Percentiles rank a stretch among this genome's conserved stretches.
Evolutionary conservation across 2,329 filamentous ascomycete genomes (phyloP).

Genomic region (Ilyonectria mors-panacis): DNA sequence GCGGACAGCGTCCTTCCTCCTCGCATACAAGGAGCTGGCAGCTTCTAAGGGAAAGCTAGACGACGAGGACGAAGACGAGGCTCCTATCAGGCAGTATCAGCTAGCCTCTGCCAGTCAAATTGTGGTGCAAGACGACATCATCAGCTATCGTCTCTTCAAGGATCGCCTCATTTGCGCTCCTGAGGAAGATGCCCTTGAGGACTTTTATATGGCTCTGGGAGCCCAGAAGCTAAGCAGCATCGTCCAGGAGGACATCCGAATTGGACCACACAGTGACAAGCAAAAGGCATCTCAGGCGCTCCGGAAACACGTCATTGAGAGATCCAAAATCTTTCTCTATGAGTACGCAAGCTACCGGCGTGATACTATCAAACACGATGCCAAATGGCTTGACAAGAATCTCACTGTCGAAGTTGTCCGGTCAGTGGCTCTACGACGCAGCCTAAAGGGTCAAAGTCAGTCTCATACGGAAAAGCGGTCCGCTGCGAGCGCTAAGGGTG

Average conservation of each 20-base stretch:
- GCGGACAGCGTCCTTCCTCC: conserved; percentile 81
- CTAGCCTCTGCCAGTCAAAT: conserved; percentile 80
- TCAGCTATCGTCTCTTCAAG: conserved; percentile 91
- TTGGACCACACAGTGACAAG: conserved; percentile 77
- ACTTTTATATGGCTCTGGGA: conserved; percentile 87
- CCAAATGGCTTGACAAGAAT: conserved; percentile 91
- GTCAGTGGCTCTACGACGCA: conserved; percentile 82
- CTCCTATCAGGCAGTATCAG: conserved; percentile 82
- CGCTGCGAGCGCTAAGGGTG: conserved; percentile 74
- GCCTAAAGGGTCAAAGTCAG: conserved; percentile 79
- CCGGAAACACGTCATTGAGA: conserved; percentile 86
- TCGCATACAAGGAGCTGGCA: conserved; percentile 84
- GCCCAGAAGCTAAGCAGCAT: conserved; percentile 82
- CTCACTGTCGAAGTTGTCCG: conserved; percentile 84
- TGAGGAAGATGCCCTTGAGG: conserved; percentile 88
- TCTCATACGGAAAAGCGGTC: conserved; percentile 82
- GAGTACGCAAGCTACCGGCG: conserved; percentile 78
- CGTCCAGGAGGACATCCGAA: conserved; percentile 82
- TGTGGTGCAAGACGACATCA: conserved; percentile 89
- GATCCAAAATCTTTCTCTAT: conserved; percentile 90
- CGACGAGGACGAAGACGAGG: conserved; percentile 72
- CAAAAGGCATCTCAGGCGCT: conserved; percentile 79
- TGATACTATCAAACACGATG: conserved; percentile 87
- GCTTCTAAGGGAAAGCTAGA: conserved; percentile 62
- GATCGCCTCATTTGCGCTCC: conserved; percentile 87